A percentile compares a stretch with the other conserved stretches of the same genome.
Conservation (phyloP, 2,329 filamentous ascomycete genomes). For the Fusarium tanahbumbuense region DNA sequence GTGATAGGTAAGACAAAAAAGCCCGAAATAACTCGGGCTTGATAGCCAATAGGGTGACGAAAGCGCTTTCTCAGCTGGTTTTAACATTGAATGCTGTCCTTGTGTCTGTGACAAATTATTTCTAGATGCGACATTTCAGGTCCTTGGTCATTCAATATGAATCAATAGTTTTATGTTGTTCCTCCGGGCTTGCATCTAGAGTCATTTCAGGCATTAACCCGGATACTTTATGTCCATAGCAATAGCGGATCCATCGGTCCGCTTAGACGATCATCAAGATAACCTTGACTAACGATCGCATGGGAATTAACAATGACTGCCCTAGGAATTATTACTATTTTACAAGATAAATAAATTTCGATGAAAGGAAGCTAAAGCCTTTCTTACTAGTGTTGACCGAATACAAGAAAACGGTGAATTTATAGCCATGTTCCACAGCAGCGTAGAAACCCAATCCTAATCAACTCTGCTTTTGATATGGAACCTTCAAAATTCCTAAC, state of each 20-base stretch:
- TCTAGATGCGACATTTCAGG: background rate
- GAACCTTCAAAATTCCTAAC: slow-evolving; percentile 4
- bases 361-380: background rate
- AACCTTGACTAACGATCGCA: background rate
- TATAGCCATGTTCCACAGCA: slow-evolving; percentile 16
- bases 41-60: background rate
- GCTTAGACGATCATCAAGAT: background rate
- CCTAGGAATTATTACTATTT: background rate
- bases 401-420: background rate
- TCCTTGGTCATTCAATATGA: background rate
- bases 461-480: background rate
- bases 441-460: background rate
- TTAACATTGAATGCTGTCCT: background rate
- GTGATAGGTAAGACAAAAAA: slow-evolving; percentile 27
- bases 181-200: background rate
- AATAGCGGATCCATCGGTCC: background rate
- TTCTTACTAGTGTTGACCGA: background rate
- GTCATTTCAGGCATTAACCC: background rate
- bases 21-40: slow-evolving; percentile 28
- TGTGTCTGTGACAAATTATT: background rate
- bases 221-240: background rate
- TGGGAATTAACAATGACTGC: background rate
- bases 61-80: background rate
- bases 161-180: background rate
- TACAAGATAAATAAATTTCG: too few relatives aligned